These are phyloP conservation scores for Amaranthus cruentus DNA, from an alignment of 148 eudicot species.

Conservation along the genomic window DNA sequence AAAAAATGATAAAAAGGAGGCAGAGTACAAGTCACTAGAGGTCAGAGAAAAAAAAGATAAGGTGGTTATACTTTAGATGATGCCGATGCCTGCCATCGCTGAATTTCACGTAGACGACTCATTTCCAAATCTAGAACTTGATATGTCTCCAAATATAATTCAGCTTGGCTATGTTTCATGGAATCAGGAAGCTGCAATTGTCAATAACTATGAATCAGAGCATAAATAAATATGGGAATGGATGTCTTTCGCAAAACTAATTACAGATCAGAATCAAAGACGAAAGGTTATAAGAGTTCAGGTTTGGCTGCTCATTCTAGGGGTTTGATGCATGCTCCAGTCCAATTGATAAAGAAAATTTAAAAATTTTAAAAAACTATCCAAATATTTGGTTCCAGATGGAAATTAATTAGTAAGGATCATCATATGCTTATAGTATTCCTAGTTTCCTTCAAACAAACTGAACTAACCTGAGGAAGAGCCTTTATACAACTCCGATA, in stretches of 20 bases:
- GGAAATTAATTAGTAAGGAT: not conserved
- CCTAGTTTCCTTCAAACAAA: not conserved
- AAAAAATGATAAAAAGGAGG: constrained; percentile 16
- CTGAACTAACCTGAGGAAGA: constrained; percentile 79
- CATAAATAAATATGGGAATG: not conserved
- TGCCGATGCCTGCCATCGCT: constrained; percentile 94
- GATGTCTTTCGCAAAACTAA: not conserved
- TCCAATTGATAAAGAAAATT: too few species aligned
- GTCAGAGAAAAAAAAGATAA: constrained; percentile 16
- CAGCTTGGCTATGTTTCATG: constrained; percentile 99
- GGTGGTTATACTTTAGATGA: constrained; percentile 65
- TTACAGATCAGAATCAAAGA: not conserved
- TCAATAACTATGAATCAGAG: constrained; percentile 19
- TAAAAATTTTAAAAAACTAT: not conserved
- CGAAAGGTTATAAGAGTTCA: not conserved
- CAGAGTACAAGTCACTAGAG: constrained; percentile 2
- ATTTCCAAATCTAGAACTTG: constrained; percentile 97
- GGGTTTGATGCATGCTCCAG: not conserved
- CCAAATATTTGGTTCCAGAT: not conserved
- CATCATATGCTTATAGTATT: not conserved
- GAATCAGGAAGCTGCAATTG: constrained; percentile 95
- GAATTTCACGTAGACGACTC: constrained; percentile 98
- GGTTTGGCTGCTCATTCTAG: too few species aligned
- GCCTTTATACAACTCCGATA: constrained; percentile 98
- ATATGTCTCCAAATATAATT: constrained; percentile 90